Percentiles rank a stretch among this genome's conserved stretches.
phyloP scores from a whole-genome alignment of 352 stramenopile genomes.

The Pythium aristosporum region DNA sequence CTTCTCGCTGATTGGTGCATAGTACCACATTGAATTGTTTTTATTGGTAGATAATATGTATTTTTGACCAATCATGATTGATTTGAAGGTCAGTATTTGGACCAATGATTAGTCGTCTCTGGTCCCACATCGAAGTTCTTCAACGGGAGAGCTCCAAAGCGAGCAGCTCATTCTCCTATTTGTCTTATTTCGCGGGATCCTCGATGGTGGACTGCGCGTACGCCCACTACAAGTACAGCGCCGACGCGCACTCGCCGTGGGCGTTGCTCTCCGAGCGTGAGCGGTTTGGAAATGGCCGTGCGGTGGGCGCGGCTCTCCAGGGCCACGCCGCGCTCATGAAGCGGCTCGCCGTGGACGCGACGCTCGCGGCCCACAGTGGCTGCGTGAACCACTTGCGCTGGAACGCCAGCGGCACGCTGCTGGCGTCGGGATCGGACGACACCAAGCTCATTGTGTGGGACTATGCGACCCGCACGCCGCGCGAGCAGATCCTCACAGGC shows the following conservation, averaged over 20 bases:
- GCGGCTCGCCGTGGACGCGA: slow-evolving; percentile 53
- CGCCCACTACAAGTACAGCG: slow-evolving; percentile 12
- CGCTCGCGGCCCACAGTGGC: slow-evolving; percentile 55
- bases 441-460: slow-evolving; percentile 79
- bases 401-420: slow-evolving; percentile 60
- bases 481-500: slow-evolving; percentile 64
- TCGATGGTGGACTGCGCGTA: slow-evolving; percentile 4
- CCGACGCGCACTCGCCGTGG: neutral
- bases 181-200: neutral
- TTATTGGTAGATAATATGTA: slow-evolving; percentile 12
- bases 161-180: neutral
- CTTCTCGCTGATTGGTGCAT: neutral
- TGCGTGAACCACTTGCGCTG: slow-evolving; percentile 89
- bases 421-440: slow-evolving; percentile 87
- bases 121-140: slow-evolving; percentile 23
- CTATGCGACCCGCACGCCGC: slow-evolving; percentile 51
- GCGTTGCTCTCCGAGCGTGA: slow-evolving; percentile 55
- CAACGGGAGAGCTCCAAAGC: neutral
- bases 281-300: slow-evolving; percentile 42
- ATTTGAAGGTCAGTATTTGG: neutral
- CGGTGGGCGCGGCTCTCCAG: slow-evolving; percentile 47
- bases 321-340: slow-evolving; percentile 58
- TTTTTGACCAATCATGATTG: slow-evolving; percentile 6
- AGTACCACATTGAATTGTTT: neutral
- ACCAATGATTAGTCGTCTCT: slow-evolving; percentile 5